Base-by-base conservation (phyloP, 2,329 filamentous ascomycete species). In the Huntiella moniliformis region DNA sequence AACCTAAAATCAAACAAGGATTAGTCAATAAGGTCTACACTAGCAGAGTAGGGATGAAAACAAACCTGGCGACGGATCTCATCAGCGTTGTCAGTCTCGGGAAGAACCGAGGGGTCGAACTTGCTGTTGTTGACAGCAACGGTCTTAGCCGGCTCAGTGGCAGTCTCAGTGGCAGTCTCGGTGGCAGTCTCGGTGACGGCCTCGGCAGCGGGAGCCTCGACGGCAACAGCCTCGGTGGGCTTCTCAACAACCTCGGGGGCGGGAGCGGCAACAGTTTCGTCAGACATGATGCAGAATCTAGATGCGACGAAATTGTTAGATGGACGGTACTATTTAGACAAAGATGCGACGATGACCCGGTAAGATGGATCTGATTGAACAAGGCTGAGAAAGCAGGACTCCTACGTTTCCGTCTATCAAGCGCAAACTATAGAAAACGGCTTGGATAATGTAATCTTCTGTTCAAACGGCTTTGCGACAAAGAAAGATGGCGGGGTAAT, bases 51-150 rank as follows among this genome's bases (percentile, higher is more conserved):
- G 16, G 42, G 12, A 32, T n/a, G 17, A 50, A 44, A 38, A 38
- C 11, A 42, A 42, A 83, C 82, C 71, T 92, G 87, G 58, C 79
- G 79, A 60, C 84, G 80, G 56, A 95, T 94, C 62, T 81, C 74
- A 17, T 68, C 70, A 1, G 82, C 82, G 60, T 95, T 83, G 55
- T 81, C 77, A 17, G 79, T 80, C 57, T 84, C 78, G 45, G 77
- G 66, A 52, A 75, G 72, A 33, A 67, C 61, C 42, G 75, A 76
- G 42, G 82, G 71, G 56, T 86, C 78, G 48, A 79, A 83, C 61
- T 82, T 84, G 61, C 69, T 68, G 54, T 80, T 79, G 50, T 66
- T 57, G 47, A 60, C 58, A 52, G 58, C 56, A 51, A 60, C 63
- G 32, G 59, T 66, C 40, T 42, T 42, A 32, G 31, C 11, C 48